These are phyloP conservation scores for Takashimella tepidaria DNA, from an alignment of 1,284 basidiomycete species.

Conservation along the genomic window DNA sequence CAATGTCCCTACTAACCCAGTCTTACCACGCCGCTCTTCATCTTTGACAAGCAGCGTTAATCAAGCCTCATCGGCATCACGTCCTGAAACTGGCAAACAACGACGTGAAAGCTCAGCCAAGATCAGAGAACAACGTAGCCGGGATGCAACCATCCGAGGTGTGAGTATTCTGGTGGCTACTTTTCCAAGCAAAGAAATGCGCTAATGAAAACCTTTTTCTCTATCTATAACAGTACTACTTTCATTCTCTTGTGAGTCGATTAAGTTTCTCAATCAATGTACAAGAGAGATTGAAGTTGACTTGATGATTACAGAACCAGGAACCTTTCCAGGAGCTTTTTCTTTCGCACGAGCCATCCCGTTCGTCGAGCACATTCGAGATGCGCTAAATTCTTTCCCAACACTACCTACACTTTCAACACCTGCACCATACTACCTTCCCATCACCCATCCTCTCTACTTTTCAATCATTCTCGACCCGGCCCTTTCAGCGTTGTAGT, in stretches of 20 bases:
- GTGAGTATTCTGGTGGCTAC: slow-evolving; percentile 17
- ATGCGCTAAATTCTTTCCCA: too few species aligned
- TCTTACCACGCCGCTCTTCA: slow-evolving; percentile 18
- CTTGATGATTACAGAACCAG: slow-evolving; percentile 25
- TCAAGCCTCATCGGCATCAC: slow-evolving; percentile 5
- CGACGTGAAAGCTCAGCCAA: slow-evolving; percentile 19
- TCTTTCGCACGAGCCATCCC: slow-evolving; percentile 46
- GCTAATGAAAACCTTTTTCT: neutral
- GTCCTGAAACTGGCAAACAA: slow-evolving; percentile 8
- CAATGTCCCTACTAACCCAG: slow-evolving; percentile 9
- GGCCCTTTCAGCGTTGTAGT: slow-evolving; percentile 1
- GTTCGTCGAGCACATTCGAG: slow-evolving; percentile 43
- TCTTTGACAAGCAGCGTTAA: neutral
- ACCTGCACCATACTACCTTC: too few species aligned
- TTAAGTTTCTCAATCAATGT: slow-evolving; percentile 22
- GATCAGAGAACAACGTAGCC: slow-evolving; percentile 14
- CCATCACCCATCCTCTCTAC: neutral
- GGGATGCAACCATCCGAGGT: slow-evolving; percentile 41
- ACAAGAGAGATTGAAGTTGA: too few species aligned
- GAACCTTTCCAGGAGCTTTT: slow-evolving; percentile 50
- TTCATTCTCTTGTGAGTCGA: slow-evolving; percentile 63
- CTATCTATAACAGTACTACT: slow-evolving; percentile 71
- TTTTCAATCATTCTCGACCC: neutral
- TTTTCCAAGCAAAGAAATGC: neutral
- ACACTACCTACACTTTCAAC: too few species aligned